phyloP scores from a whole-genome alignment of 2,329 filamentous ascomycete species.

The Arthrinium puccinioides region DNA sequence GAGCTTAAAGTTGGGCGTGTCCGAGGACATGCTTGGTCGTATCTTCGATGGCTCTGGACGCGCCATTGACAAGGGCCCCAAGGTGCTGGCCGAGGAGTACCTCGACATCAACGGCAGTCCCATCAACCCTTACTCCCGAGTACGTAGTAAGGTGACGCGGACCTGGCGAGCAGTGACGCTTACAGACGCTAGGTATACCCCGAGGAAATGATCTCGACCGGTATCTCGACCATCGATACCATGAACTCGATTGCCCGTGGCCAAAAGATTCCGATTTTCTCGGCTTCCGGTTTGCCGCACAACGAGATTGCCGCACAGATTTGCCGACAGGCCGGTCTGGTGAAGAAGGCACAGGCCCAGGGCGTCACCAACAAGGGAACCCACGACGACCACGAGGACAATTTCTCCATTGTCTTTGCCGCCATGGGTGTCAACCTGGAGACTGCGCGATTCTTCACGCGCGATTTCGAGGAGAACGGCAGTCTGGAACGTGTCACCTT shows the following conservation, averaged over 20 bases:
- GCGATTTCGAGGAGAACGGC: slow-evolving; percentile 98
- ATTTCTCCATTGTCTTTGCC: slow-evolving; percentile 99
- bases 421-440: slow-evolving; percentile 99
- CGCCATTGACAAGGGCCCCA: slow-evolving; percentile 97
- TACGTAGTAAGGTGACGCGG: slow-evolving; percentile 35
- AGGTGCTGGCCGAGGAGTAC: slow-evolving; percentile 96
- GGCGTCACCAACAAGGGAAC: slow-evolving; percentile 83
- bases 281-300: slow-evolving; percentile 92
- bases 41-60: slow-evolving; percentile 97
- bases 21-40: slow-evolving; percentile 98
- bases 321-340: slow-evolving; percentile 91
- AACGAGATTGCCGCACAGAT: slow-evolving; percentile 99
- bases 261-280: slow-evolving; percentile 99
- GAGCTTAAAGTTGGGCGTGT: slow-evolving; percentile 97
- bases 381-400: slow-evolving; percentile 95
- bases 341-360: slow-evolving; percentile 53
- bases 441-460: slow-evolving; percentile 95
- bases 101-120: slow-evolving; percentile 98
- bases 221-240: slow-evolving; percentile 97
- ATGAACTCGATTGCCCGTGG: slow-evolving; percentile 98
- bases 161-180: slow-evolving; percentile 4
- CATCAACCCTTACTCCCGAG: slow-evolving; percentile 96
- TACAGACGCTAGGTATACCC: slow-evolving; percentile 69
- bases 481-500: slow-evolving; percentile 95
- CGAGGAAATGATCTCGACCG: slow-evolving; percentile 99